Percentiles rank a stretch among this genome's conserved stretches.
phyloP scores from a whole-genome alignment of 1,284 basidiomycete genomes.

The Puccinia polysora region DNA sequence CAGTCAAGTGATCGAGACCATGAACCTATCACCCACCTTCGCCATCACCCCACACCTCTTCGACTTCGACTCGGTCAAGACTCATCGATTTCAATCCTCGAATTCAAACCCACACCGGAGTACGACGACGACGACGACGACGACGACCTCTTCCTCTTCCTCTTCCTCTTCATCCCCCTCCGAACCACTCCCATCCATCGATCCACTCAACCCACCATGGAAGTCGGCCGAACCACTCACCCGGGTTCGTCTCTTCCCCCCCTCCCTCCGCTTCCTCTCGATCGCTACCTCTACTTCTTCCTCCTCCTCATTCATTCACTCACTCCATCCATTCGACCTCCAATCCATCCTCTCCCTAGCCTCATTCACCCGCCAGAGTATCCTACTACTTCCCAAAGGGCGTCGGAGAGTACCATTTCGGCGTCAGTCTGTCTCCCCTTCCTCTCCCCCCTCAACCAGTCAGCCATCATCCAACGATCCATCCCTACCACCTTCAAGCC shows the following conservation, averaged over 20 bases:
- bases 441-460: background rate
- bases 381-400: conserved; percentile 93
- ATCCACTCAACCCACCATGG: conserved; percentile 12
- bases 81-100: background rate
- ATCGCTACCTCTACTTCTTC: too few species aligned
- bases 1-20: background rate
- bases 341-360: conserved; percentile 37
- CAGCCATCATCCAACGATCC: too few species aligned
- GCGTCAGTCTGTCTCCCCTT: conserved; percentile 58
- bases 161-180: too few species aligned
- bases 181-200: background rate
- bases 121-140: background rate
- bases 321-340: background rate
- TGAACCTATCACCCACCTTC: conserved; percentile 40
- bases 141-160: background rate
- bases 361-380: conserved; percentile 62
- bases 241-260: conserved; percentile 4
- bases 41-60: conserved; percentile 24
- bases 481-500: too few species aligned
- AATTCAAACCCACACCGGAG: background rate
- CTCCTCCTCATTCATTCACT: background rate
- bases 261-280: background rate
- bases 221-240: background rate
- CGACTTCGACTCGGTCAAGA: conserved; percentile 24
- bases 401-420: conserved; percentile 92